phyloP scores from a whole-genome alignment of 768 basidiomycete species.

The Artomyces pyxidatus region DNA sequence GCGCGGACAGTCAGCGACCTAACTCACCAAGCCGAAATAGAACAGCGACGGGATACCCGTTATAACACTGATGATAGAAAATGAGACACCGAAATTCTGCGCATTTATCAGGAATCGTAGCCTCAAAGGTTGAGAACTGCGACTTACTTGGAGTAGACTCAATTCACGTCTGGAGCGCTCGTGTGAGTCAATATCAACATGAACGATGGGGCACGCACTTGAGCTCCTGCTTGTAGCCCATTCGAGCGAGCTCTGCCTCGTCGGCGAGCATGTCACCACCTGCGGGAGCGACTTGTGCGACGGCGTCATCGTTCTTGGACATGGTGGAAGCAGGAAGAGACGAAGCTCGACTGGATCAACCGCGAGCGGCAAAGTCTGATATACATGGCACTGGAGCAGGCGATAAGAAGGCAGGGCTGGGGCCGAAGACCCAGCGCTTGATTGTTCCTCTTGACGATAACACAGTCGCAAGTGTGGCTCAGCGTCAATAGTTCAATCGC shows the following conservation, averaged over 20 bases:
- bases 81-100: slow-evolving; percentile 68
- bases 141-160: slow-evolving; percentile 48
- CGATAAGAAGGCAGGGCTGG: no score
- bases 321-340: background rate
- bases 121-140: background rate
- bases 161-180: slow-evolving; percentile 43
- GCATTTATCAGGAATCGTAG: no score
- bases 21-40: slow-evolving; percentile 54
- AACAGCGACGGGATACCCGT: slow-evolving; percentile 68
- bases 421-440: no score
- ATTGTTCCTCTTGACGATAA: no score
- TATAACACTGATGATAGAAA: slow-evolving; percentile 70
- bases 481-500: no score
- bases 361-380: no score
- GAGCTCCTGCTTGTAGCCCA: slow-evolving; percentile 69
- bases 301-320: background rate
- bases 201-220: slow-evolving; percentile 31
- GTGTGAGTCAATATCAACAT: background rate
- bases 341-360: no score
- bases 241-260: slow-evolving; percentile 55
- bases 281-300: slow-evolving; percentile 20
- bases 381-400: no score
- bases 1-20: background rate
- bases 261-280: slow-evolving; percentile 35
- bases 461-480: no score